phyloP scores from a whole-genome alignment of 495 filamentous ascomycete genomes.

The Penicillium malachiteum region DNA sequence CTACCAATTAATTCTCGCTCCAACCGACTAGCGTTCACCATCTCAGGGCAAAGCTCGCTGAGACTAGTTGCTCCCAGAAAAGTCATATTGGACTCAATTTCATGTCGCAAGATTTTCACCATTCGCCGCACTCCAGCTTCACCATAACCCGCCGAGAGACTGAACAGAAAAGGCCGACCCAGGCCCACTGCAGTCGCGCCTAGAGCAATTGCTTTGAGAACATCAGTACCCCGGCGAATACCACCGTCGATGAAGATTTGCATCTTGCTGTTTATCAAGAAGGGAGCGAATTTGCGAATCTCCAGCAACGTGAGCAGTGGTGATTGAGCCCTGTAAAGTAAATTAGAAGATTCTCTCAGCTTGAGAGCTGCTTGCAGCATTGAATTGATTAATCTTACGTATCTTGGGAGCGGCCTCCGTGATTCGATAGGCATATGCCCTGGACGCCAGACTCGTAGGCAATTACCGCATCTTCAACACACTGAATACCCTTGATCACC shows the following conservation, averaged over 20 bases:
- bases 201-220: conserved; percentile 83
- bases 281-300: conserved; percentile 67
- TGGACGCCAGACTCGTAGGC: conserved; percentile 72
- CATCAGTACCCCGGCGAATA: conserved; percentile 78
- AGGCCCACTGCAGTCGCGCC: conserved; percentile 85
- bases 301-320: conserved; percentile 66
- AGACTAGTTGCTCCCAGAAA: conserved; percentile 32
- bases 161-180: conserved; percentile 81
- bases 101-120: conserved; percentile 35
- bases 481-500: conserved; percentile 85
- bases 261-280: conserved; percentile 57
- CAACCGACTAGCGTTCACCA: conserved; percentile 37
- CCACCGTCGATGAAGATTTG: conserved; percentile 85
- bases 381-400: conserved; percentile 23
- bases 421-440: conserved; percentile 68
- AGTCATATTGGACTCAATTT: conserved; percentile 43
- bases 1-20: conserved; percentile 36
- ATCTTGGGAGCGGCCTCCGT: conserved; percentile 50
- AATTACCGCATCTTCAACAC: conserved; percentile 79
- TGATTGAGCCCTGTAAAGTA: conserved; percentile 63
- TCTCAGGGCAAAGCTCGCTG: conserved; percentile 27
- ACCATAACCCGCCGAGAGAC: conserved; percentile 63
- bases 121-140: conserved; percentile 33
- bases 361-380: too few species aligned
- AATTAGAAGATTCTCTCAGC: conserved; percentile 21